Base-by-base conservation (phyloP, 1,139 yeast genomes). In the Blastobotrys buckinghamii region DNA sequence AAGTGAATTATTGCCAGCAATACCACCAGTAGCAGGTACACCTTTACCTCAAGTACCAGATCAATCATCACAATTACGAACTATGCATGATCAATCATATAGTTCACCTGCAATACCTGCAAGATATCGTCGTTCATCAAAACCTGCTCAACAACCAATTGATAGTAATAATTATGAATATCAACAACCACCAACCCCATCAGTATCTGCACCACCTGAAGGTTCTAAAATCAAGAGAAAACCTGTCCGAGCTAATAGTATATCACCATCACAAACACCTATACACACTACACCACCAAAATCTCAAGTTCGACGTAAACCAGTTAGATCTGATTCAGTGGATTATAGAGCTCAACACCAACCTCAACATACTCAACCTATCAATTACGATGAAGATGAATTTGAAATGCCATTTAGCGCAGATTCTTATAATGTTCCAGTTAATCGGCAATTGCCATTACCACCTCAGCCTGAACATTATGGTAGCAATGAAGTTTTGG, bases 391-490 rank as follows among this genome's bases (percentile, higher is more conserved):
- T 29, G 32, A 29, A 29, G 32, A 29, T 29, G 32, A 29, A 29
- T 29, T 15, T 17, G 51, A 48, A 2, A 47, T 56, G 38, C 66
- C 65, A 19, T 62, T 60, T 44, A 59, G 63, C 1, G 57, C 65
- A 0, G 63, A 60, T 34, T 53, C 56, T 17, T 62, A 62, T 39
- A 46, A 49, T 27, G 33, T 30, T 8, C 44, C 24, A 16, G 8
- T 20, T n/a, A 20, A 13, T 10, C 5, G 6, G 6, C 5, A 12
- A 24, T 15, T 29, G 6, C n/a, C 42, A 1, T 50, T 24, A 26
- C 42, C 43, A 19, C 30, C 33, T 40, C 42, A 30, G 35, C 38
- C 45, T 6, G 2, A 12, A n/a, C 17, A 17, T 6, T 12, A 3
- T 4, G 35, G 22, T n/a, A 42, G 17, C 13, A 49, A 42, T 13